These are phyloP conservation scores for Pilasporangium apinafurcum DNA, from an alignment of 352 stramenopile genomes.

Conservation along the genomic window DNA sequence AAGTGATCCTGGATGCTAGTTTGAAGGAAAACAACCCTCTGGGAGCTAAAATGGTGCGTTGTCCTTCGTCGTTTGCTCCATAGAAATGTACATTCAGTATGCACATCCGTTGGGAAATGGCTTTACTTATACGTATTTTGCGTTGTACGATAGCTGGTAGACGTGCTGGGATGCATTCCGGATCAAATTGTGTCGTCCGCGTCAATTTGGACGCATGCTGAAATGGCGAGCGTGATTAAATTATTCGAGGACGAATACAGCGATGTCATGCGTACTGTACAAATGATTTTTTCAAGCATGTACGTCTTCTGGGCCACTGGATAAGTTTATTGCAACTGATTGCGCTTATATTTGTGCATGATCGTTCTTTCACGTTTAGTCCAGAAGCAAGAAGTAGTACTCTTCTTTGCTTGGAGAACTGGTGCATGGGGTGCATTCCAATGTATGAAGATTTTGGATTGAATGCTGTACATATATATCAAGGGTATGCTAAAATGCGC, in stretches of 20 bases:
- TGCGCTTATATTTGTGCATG: conserved; percentile 2
- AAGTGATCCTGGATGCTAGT: conserved; percentile 33
- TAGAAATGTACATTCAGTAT: too few relatives aligned
- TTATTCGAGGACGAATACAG: conserved; percentile 29
- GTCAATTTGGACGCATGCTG: conserved; percentile 11
- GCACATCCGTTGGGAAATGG: neutral
- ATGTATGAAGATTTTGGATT: conserved; percentile 41
- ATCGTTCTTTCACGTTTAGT: conserved; percentile 13
- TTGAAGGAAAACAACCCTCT: conserved; percentile 20
- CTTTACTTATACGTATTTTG: neutral
- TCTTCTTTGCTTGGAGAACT: conserved; percentile 58
- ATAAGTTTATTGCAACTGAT: too few relatives aligned
- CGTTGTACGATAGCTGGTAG: conserved; percentile 22
- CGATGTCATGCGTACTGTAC: conserved; percentile 33
- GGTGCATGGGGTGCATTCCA: conserved; percentile 52
- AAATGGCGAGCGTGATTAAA: conserved; percentile 19
- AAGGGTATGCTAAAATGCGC: conserved; percentile 13
- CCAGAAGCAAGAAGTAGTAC: conserved; percentile 26
- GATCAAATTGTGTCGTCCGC: conserved; percentile 26
- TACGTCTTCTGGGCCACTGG: conserved; percentile 6
- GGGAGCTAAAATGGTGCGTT: conserved; percentile 25
- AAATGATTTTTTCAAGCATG: conserved; percentile 35
- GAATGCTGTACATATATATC: conserved; percentile 25
- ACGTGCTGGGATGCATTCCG: conserved; percentile 41
- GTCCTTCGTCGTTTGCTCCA: too few relatives aligned